Base-by-base conservation (phyloP, 2,329 filamentous ascomycete genomes). In the Scopulariopsis brevicaulis region DNA sequence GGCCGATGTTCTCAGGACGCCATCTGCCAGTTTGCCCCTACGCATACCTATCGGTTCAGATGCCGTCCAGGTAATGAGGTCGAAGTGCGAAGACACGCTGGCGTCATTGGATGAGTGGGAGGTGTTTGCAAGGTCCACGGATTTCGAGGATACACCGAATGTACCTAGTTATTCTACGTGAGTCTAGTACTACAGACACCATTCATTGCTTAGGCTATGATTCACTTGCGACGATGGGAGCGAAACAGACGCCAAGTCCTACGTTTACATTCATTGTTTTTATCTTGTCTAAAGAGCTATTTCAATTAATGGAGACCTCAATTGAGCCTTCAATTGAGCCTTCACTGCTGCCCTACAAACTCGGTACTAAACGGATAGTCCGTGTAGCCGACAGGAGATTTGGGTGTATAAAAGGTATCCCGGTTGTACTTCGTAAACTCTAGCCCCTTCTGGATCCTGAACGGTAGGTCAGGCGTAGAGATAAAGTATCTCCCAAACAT, bases 401-500 rank as follows among this genome's bases (percentile, higher is more conserved):
- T 58, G 1, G 50, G 57, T 0, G 58, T 63, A 24, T 71, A 71
- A 8, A 70, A 70, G 0, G 64, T 65, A 0, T 59, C 57, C 0
- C 68, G 61, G 11, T 68, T 56, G 24, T 69, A 69, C 0, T 52
- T 48, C 14, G 58, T 68, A 0, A 71, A 56, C 1, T 62, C 59
- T 34, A 71, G 8, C 1, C 65, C 65, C 4, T 67, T 51, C 58
- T 63, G 62, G 14, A 71, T 58, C 0, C 68, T 59, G 25, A 63
- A 66, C 4, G 64, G 61, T 24, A 69, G 60, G 22, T 69, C 67
- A 4, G 68, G 70, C 1, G 67, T 70, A 0, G 69, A 59, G 14
- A 71, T 7, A 32, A 70, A 71, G n/a, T 64, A 58, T 1, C 70
- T 62, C 0, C 68, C 70, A 58, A 71, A 71, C 28, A 68, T 63